These are phyloP conservation scores for Phytophthora parvispora DNA, from an alignment of 352 stramenopile species.

Conservation along the genomic window DNA sequence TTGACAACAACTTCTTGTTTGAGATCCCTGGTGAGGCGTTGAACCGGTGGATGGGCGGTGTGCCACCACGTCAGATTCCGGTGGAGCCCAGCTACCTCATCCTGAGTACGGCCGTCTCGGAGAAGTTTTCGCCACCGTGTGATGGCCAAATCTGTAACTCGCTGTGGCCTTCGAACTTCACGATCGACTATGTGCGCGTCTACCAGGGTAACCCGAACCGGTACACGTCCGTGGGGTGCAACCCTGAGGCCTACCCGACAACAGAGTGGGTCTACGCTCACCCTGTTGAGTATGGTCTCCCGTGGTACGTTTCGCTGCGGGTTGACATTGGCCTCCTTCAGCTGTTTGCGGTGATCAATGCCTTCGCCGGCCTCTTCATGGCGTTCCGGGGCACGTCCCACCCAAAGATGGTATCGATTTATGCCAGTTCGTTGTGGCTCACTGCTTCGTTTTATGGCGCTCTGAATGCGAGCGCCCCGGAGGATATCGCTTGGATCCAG, in stretches of 20 bases:
- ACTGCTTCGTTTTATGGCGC: slow-evolving; percentile 77
- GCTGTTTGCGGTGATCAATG: slow-evolving; percentile 73
- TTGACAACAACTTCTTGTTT: slow-evolving; percentile 96
- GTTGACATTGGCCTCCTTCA: slow-evolving; percentile 55
- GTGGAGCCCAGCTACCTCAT: slow-evolving; percentile 98
- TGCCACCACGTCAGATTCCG: slow-evolving; percentile 91
- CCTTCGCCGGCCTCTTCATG: slow-evolving; percentile 61
- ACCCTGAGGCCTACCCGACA: slow-evolving; percentile 92
- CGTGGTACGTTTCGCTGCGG: slow-evolving; percentile 83
- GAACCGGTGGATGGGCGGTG: slow-evolving; percentile 76
- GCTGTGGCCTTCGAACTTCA: slow-evolving; percentile 92
- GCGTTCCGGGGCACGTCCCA: slow-evolving; percentile 65
- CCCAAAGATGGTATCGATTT: slow-evolving; percentile 59
- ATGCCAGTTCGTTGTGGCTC: slow-evolving; percentile 71
- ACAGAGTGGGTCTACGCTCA: slow-evolving; percentile 93
- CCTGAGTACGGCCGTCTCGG: slow-evolving; percentile 98
- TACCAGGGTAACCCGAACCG: slow-evolving; percentile 94
- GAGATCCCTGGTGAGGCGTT: slow-evolving; percentile 92
- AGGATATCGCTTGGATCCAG: slow-evolving; percentile 78
- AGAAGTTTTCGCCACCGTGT: slow-evolving; percentile 95
- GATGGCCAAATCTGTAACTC: slow-evolving; percentile 95
- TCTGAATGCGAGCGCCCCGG: slow-evolving; percentile 57
- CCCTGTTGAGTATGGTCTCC: slow-evolving; percentile 84
- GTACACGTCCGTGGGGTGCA: slow-evolving; percentile 95
- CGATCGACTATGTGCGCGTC: slow-evolving; percentile 96